Base-by-base conservation (phyloP, 1,284 basidiomycete genomes). In the Pseudozyma sp. region DNA sequence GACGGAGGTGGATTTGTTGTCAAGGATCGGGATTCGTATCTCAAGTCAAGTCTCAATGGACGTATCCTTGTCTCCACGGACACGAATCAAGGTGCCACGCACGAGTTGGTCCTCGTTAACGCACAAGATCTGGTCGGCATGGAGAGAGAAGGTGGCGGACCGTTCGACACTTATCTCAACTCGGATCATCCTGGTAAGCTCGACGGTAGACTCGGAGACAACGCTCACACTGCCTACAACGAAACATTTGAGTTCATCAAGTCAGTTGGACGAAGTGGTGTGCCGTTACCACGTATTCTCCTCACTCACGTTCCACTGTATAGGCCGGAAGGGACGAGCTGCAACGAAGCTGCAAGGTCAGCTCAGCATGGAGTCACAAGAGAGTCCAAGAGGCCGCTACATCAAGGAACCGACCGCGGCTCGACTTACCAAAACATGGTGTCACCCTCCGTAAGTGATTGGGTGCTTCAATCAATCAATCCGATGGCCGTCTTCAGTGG, bases 371-470 rank as follows among this genome's bases (percentile, higher is more conserved):
- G 73, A 7, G 70, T 81, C 18, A 51, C 39, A 4, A 63, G 79
- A 18, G 79, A 81, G 49, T 56, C 79, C 0, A 35, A 42, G 1
- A 53, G 70, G 19, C 60, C 56, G 35, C 57, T 82, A 21, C 68
- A 67, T 39, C 79, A 80, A 44, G 79, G 76, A 11, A 74, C 74
- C 2, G 80, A 80, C 45, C 44, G 54, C 13, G 67, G 34, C 5
- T 70, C 66, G 6, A 81, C 80, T 11, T 81, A 81, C 47, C 79
- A 80, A 51, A 82, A 81, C 58, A 58, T 76, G 53, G 60, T 82
- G 6, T 59, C 63, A 10, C 13, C 45, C 2, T 68, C 71, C 18
- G 69, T 81, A 1, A 60, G 76, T 0, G 34, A 58, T 13, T 82
- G 77, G 67, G 54, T 82, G 31, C 55, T 82, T 9, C 42, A 52